Conservation (phyloP, 2,329 filamentous ascomycete species). For the Cephalotrichum gorgonifer region DNA sequence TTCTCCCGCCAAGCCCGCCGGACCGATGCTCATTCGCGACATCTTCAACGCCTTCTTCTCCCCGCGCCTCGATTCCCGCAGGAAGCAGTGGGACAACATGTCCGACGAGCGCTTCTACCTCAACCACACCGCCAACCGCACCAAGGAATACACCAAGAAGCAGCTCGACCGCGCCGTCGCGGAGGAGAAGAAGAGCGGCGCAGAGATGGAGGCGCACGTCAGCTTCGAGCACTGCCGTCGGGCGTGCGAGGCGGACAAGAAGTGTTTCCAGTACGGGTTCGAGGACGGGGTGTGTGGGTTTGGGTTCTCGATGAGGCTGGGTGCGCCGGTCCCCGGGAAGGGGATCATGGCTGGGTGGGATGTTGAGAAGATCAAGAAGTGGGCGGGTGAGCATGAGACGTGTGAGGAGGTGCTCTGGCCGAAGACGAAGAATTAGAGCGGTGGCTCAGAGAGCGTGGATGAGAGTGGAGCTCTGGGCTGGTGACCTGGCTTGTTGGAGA, state of each 20-base stretch:
- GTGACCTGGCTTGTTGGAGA: no score
- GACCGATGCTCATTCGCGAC: conserved; percentile 33
- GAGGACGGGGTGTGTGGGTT: conserved; percentile 26
- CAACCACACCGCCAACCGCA: conserved; percentile 14
- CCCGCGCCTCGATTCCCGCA: conserved; percentile 23
- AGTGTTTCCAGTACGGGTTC: conserved; percentile 32
- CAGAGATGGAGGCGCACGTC: conserved; percentile 29
- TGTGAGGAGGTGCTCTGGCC: conserved; percentile 15
- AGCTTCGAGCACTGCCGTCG: conserved; percentile 30
- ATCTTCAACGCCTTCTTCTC: conserved; percentile 35
- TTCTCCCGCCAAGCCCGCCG: conserved; percentile 10
- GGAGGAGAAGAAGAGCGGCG: conserved; percentile 18
- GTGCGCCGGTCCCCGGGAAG: conserved; percentile 20
- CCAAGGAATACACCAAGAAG: conserved; percentile 19
- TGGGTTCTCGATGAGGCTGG: conserved; percentile 24
- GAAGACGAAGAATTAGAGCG: neutral
- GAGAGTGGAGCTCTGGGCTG: no score
- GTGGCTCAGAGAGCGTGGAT: no score
- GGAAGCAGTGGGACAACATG: conserved; percentile 43
- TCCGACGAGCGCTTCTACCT: conserved; percentile 33
- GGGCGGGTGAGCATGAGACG: conserved; percentile 24
- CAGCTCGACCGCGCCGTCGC: conserved; percentile 21
- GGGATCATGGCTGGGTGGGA: conserved; percentile 30
- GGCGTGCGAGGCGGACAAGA: conserved; percentile 27
- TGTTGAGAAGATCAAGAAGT: conserved; percentile 26